Evolutionary conservation across 441 rosid species (phyloP), one percentile per base, ranked within the genome.

Genomic region (Cnidoscolus chayamansa): DNA sequence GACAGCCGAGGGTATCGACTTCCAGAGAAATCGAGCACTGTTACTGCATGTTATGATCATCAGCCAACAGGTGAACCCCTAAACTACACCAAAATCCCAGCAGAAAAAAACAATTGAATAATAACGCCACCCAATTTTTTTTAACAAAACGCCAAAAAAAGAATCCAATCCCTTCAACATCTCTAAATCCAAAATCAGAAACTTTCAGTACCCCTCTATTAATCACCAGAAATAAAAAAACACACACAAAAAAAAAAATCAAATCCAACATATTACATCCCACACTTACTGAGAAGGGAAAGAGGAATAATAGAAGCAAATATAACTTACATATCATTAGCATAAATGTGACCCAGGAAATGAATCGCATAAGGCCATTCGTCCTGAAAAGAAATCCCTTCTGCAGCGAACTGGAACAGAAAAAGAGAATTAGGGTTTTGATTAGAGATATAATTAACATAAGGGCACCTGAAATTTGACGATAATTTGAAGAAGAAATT

Each of bases 311-410:
- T 74, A 65, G 57, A 56, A 66, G 1, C 17, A 59, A 7, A 2
- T 15, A 30, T 13, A 17, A 70, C 86, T 75, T 80, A 94, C 98
- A 83, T 81, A 79, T 94, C 97, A 56, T 90, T 82, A 3, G 76
- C 77, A 79, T 87, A 92, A 62, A 86, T 74, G 80, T 90, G 85
- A 61, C 90, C 97, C 2, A 94, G 89, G 56, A 94, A 94, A 82
- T 94, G 97, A 79, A 94, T 82, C 5, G 82, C 81, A 72, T 87
- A 94, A 68, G 97, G 97, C 98, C 98, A 94, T 30, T 94, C 93
- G 67, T 84, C 93, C 61, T 88, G 93, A 78, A 83, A 89, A 15
- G 86, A 72, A 67, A 83, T 51, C 45, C 96, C 97, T 56, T 92
- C 96, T 7, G 88, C 77, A 0, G 97, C 84, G 51, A 82, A 87